Evolutionary conservation across 345 rosid genomes (phyloP).

Genomic region (Viola odorata): DNA sequence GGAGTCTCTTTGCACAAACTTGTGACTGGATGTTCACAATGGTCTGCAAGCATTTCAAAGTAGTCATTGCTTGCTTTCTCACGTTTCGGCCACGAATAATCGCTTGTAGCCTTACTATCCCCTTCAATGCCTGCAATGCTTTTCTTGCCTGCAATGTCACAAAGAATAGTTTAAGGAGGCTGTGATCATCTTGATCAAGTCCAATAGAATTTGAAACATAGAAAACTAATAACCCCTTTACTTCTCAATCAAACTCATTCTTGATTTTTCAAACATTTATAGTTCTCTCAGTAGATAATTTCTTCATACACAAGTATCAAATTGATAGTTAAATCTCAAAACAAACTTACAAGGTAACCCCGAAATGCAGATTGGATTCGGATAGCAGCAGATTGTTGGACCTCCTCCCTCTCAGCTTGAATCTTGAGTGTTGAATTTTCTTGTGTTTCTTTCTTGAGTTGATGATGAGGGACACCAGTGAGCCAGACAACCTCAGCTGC

Average conservation of each 20-base stretch:
- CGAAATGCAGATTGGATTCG: constrained; percentile 68
- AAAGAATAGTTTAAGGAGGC: not conserved
- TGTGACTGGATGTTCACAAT: constrained; percentile 74
- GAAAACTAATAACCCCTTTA: no score
- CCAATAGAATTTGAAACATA: not conserved
- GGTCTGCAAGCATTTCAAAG: constrained; percentile 80
- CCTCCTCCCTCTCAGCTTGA: constrained; percentile 23
- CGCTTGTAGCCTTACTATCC: constrained; percentile 91
- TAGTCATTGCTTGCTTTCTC: constrained; percentile 73
- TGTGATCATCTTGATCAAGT: not conserved
- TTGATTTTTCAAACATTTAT: no score
- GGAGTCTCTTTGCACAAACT: constrained; percentile 50
- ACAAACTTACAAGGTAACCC: constrained; percentile 65
- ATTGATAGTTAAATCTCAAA: not conserved
- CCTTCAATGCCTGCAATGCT: constrained; percentile 83
- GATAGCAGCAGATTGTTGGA: constrained; percentile 42
- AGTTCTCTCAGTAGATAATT: no score
- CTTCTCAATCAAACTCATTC: no score
- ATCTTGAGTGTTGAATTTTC: constrained; percentile 12
- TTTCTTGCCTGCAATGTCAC: constrained; percentile 60
- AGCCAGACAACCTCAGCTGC: constrained; percentile 48
- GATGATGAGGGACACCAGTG: constrained; percentile 23
- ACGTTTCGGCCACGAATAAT: constrained; percentile 71
- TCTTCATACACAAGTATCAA: no score
- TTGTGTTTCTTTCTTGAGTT: constrained; percentile 27